These are phyloP conservation scores for Metschnikowia reukaufii DNA, from an alignment of 805 yeast species.

Conservation along the genomic window DNA sequence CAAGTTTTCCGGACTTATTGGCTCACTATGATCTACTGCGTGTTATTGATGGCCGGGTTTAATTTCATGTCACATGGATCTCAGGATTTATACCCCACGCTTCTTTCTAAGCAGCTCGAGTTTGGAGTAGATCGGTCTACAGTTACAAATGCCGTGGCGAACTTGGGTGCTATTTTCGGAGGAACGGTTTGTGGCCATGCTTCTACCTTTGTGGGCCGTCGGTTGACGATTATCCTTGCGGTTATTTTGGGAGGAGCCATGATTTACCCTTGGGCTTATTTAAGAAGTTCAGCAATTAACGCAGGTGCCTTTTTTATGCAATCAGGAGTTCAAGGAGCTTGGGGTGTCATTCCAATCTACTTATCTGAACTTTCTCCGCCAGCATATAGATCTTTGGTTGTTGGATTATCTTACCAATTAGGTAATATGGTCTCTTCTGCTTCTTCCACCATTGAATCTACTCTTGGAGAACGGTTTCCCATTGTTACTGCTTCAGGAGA, in stretches of 20 bases:
- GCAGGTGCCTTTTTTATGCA: conserved; percentile 66
- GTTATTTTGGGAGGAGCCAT: conserved; percentile 39
- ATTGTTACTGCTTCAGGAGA: conserved; percentile 25
- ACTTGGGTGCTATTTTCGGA: conserved; percentile 43
- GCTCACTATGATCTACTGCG: conserved; percentile 58
- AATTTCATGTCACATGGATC: conserved; percentile 45
- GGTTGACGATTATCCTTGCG: conserved; percentile 34
- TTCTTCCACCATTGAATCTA: conserved; percentile 66
- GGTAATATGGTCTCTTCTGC: conserved; percentile 75
- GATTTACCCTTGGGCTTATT: conserved; percentile 35
- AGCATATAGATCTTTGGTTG: conserved; percentile 16
- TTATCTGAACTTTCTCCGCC: conserved; percentile 57
- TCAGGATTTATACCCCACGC: conserved; percentile 43
- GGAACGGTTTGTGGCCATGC: conserved; percentile 47
- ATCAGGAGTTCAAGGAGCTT: conserved; percentile 67
- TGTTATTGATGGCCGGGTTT: conserved; percentile 47
- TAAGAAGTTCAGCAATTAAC: conserved; percentile 39
- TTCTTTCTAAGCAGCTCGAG: conserved; percentile 35
- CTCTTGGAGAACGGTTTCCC: conserved; percentile 62
- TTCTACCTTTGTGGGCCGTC: conserved; percentile 39
- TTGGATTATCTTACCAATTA: conserved; percentile 57
- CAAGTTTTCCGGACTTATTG: conserved; percentile 50
- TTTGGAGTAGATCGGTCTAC: conserved; percentile 35
- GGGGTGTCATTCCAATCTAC: conserved; percentile 72
- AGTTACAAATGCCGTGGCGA: conserved; percentile 41